Evolutionary conservation across 208 protist genomes (phyloP), one percentile per base, ranked within the genome.

Genomic region (Kentomonas sorsogonicus): DNA sequence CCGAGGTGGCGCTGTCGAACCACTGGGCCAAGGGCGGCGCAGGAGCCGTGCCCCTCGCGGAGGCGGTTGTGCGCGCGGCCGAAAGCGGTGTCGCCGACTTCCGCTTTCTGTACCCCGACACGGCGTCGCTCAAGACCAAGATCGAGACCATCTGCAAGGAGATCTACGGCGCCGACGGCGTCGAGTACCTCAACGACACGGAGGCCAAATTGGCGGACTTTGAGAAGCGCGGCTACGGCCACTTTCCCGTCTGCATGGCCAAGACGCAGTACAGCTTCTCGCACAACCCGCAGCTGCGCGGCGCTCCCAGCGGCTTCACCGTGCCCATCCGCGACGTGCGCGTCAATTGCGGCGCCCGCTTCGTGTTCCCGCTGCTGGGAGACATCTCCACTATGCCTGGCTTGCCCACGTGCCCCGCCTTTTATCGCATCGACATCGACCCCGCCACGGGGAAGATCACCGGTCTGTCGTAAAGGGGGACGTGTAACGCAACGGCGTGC

Each of bases 191-290:
- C n/a, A 75, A 86, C 68, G 68, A 74, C 59, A 95, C 94, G 10
- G 83, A 93, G 44, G 72, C 83, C 41, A 86, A 98, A 63, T 79
- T 98, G 40, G 77, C 77, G 9, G 66, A 80, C 18, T 98, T 93
- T 61, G 77, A 93, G 56, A 57, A 22, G 47, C 63, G 66, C 23
- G 86, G 88, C 38, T 96, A 90, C 67, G 94, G 88, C 11, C 45
- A 61, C 51, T 93, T 91, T 52, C 86, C 89, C 18, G 90, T 99
- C 36, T 99, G 98, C 72, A 98, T 99, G 89, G 95, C 96, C 22
- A 99, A 99, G 82, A 99, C 98, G 25, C 97, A 98, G 68, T 93
- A 98, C 62, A 97, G 89, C 26, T 89, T 99, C 39, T 97, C 89
- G 16, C 77, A 93, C 71, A 83, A 98, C 57, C 78, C 93, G 38